Evolutionary conservation across 768 basidiomycete species (phyloP).

Genomic region (Rhodotorula taiwanensis): DNA sequence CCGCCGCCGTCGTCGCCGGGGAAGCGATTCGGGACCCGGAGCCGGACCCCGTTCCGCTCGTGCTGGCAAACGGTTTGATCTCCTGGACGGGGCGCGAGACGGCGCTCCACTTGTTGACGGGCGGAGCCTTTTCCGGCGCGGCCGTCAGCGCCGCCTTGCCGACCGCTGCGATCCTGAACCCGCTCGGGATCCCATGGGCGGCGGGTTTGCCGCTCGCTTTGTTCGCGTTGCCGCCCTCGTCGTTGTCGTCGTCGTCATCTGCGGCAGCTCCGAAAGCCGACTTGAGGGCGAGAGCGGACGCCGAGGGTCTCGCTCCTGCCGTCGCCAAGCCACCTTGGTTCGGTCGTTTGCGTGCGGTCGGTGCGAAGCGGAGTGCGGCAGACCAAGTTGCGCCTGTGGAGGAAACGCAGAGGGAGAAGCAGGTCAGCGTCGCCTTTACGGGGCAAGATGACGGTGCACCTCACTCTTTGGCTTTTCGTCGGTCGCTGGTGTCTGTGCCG

Average conservation of each 20-base stretch:
- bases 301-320: neutral
- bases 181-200: neutral
- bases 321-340: neutral
- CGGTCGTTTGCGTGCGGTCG: constrained; percentile 27
- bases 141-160: constrained; percentile 19
- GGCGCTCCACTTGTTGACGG: constrained; percentile 20
- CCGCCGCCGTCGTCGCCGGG: neutral
- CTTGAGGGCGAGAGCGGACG: constrained; percentile 11
- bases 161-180: neutral
- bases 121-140: constrained; percentile 12
- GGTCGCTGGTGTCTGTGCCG: too few species aligned
- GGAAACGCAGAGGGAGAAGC: neutral
- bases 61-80: constrained; percentile 8
- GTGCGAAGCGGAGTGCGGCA: constrained; percentile 34
- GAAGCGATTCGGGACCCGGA: neutral
- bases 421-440: neutral
- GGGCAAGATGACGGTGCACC: neutral
- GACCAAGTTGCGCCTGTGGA: constrained; percentile 23
- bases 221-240: neutral
- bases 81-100: neutral
- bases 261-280: constrained; percentile 14
- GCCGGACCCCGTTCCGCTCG: neutral
- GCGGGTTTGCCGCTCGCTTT: neutral
- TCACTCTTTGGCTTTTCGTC: constrained; percentile 24
- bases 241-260: neutral